Evolutionary conservation across 768 basidiomycete species (phyloP).

Genomic region (Kwoniella heveanensis): DNA sequence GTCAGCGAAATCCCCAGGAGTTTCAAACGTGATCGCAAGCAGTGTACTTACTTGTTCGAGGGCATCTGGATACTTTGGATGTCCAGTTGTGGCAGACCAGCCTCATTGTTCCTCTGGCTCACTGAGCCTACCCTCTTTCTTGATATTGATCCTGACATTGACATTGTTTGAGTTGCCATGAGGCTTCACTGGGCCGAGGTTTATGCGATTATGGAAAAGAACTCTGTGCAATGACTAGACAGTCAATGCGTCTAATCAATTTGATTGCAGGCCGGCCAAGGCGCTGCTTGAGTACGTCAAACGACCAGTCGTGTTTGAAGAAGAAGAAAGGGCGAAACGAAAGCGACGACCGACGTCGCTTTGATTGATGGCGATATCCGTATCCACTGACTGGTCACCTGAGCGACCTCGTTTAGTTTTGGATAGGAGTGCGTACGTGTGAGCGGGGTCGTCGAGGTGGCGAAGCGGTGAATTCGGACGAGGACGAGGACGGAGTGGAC

Average conservation of each 20-base stretch:
- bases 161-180: slow-evolving; percentile 14
- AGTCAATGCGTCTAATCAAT: not conserved
- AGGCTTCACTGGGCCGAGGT: not conserved
- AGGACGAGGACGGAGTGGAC: not conserved
- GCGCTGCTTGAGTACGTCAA: slow-evolving; percentile 7
- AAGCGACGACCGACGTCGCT: not conserved
- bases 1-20: not conserved
- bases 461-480: not conserved
- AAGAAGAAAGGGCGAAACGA: not conserved
- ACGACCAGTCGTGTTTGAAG: not conserved
- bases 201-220: not conserved
- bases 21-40: not conserved
- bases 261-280: slow-evolving; percentile 13
- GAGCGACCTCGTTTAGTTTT: not conserved
- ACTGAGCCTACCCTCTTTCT: slow-evolving; percentile 47
- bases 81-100: slow-evolving; percentile 38
- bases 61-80: slow-evolving; percentile 52
- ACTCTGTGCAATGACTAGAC: not conserved
- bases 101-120: slow-evolving; percentile 31
- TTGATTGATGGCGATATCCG: not conserved
- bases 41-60: slow-evolving; percentile 44
- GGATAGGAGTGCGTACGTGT: not conserved
- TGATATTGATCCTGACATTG: slow-evolving; percentile 35
- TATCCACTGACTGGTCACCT: not conserved
- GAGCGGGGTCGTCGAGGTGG: not conserved